Evolutionary conservation across 1,139 yeast genomes (phyloP).

Genomic region (Lodderomyces orthopsilosis): DNA sequence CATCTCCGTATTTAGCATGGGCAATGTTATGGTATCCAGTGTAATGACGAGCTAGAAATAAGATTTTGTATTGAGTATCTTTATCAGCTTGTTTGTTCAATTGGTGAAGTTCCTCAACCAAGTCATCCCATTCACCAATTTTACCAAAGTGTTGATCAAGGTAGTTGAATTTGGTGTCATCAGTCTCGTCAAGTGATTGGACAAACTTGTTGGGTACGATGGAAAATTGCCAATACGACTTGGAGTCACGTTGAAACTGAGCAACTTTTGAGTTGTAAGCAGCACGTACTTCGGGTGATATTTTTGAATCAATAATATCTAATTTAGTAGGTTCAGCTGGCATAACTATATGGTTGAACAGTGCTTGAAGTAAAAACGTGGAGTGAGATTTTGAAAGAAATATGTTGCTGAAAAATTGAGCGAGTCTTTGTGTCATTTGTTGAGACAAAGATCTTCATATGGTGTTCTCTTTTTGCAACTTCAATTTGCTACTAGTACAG

Average conservation of each 20-base stretch:
- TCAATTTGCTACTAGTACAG: no score
- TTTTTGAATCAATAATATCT: slow-evolving; percentile 15
- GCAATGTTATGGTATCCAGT: slow-evolving; percentile 48
- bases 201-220: slow-evolving; percentile 36
- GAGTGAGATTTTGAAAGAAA: not conserved
- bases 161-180: slow-evolving; percentile 37
- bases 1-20: slow-evolving; percentile 40
- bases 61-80: slow-evolving; percentile 32
- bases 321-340: slow-evolving; percentile 14
- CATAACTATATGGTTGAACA: not conserved
- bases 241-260: slow-evolving; percentile 11
- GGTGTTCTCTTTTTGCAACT: no score
- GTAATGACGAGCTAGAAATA: slow-evolving; percentile 46
- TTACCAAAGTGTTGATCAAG: slow-evolving; percentile 40
- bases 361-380: slow-evolving; percentile 10
- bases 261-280: slow-evolving; percentile 17
- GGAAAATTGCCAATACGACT: slow-evolving; percentile 34
- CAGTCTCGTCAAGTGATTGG: slow-evolving; percentile 37
- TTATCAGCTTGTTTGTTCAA: slow-evolving; percentile 27
- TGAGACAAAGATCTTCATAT: no score
- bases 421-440: no score
- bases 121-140: slow-evolving; percentile 31
- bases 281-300: slow-evolving; percentile 12
- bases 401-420: no score
- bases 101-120: slow-evolving; percentile 21